Conservation (phyloP, 2,329 filamentous ascomycete genomes). For the Colletotrichum sp. region DNA sequence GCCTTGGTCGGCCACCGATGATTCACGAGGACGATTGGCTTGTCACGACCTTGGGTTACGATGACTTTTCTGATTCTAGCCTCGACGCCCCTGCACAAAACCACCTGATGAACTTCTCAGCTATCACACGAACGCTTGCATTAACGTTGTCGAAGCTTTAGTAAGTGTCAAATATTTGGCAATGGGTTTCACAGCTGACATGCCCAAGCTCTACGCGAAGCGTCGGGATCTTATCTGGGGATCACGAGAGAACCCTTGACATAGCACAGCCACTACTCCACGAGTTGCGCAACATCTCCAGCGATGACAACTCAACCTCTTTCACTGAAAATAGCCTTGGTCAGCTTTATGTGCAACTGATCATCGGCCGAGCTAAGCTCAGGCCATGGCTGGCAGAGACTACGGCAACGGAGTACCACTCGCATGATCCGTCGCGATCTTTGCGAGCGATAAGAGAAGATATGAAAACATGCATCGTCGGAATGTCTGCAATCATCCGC, state of each 20-base stretch:
- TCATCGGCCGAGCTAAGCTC: background rate
- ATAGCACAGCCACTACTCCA: background rate
- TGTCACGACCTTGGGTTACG: background rate
- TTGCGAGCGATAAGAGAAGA: background rate
- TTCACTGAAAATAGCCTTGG: background rate
- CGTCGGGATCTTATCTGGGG: background rate
- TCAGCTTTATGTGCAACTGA: background rate
- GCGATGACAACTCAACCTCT: background rate
- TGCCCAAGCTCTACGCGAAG: background rate
- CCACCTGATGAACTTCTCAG: background rate
- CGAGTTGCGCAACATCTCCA: background rate
- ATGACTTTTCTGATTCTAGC: background rate
- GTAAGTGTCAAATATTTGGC: background rate
- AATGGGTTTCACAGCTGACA: background rate
- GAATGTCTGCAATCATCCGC: background rate
- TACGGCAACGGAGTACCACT: background rate
- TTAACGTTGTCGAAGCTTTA: background rate
- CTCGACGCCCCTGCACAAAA: background rate
- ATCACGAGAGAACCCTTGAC: background rate
- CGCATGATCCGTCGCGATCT: background rate
- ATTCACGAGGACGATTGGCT: slow-evolving; percentile 2
- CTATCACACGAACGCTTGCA: background rate
- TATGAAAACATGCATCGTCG: background rate
- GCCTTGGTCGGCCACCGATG: slow-evolving; percentile 20
- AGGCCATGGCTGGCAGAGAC: background rate